Evolutionary conservation across 768 basidiomycete species (phyloP).

Genomic region (Auriscalpium microsporum): DNA sequence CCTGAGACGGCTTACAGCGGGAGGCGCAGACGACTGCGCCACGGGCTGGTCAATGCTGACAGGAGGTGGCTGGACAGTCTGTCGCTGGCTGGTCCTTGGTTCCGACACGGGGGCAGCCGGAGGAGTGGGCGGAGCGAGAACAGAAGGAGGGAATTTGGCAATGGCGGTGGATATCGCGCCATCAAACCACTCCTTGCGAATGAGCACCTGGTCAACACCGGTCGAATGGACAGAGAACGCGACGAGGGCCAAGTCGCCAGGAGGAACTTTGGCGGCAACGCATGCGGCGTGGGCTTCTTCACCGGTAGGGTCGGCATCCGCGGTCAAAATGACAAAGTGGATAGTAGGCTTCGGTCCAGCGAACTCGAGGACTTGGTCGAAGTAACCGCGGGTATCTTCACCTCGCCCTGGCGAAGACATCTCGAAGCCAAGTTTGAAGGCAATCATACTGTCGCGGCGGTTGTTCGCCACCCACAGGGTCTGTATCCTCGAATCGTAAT

Average conservation of each 20-base stretch:
- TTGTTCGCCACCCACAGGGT: conserved; percentile 85
- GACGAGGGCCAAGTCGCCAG: conserved; percentile 71
- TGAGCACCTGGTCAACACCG: conserved; percentile 84
- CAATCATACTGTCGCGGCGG: conserved; percentile 76
- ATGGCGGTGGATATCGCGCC: conserved; percentile 45
- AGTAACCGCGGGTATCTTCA: conserved; percentile 56
- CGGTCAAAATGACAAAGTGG: conserved; percentile 81
- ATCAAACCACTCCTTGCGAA: conserved; percentile 81
- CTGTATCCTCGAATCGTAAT: conserved; percentile 78
- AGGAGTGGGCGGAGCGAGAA: conserved; percentile 18
- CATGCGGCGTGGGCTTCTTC: conserved; percentile 81
- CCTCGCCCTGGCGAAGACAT: conserved; percentile 43
- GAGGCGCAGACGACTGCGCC: conserved; percentile 22
- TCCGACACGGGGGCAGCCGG: conserved; percentile 20
- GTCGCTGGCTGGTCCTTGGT: conserved; percentile 11
- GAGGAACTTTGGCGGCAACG: conserved; percentile 68
- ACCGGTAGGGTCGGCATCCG: conserved; percentile 74
- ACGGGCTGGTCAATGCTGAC: conserved; percentile 9
- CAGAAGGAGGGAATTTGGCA: conserved; percentile 54
- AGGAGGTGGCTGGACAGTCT: conserved; percentile 13
- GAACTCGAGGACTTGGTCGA: conserved; percentile 82
- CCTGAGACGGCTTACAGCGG: conserved; percentile 33
- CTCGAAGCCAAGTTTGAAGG: conserved; percentile 67
- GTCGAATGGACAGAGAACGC: conserved; percentile 84
- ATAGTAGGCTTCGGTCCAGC: conserved; percentile 77